phyloP scores from a whole-genome alignment of 2,329 filamentous ascomycete species.

The Arthrobotrys pseudoclavata region DNA sequence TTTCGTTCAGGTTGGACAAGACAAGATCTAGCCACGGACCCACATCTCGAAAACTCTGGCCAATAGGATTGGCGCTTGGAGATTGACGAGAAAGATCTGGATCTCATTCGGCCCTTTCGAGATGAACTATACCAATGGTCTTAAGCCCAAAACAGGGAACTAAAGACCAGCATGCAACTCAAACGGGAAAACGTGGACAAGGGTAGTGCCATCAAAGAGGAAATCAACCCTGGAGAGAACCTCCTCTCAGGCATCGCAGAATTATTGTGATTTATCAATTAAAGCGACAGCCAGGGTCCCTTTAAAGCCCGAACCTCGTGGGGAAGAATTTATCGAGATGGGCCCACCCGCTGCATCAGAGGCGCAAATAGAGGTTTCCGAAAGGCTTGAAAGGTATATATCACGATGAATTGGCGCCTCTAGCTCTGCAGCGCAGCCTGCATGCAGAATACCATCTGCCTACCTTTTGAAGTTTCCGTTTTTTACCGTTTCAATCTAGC shows the following conservation, averaged over 20 bases:
- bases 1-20: constrained; percentile 60
- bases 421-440: constrained; percentile 4
- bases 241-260: constrained; percentile 39
- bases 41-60: constrained; percentile 37
- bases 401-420: constrained; percentile 47
- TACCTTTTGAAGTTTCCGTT: constrained; percentile 12
- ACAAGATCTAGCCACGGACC: constrained; percentile 57
- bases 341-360: constrained; percentile 56
- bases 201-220: constrained; percentile 55
- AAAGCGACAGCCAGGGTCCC: constrained; percentile 38
- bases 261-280: constrained; percentile 43
- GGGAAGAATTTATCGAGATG: constrained; percentile 49
- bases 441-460: constrained; percentile 5
- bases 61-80: constrained; percentile 57
- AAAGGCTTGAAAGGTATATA: constrained; percentile 51
- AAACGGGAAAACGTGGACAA: constrained; percentile 57
- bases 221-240: constrained; percentile 38
- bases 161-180: constrained; percentile 47
- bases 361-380: constrained; percentile 40
- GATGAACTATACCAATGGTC: constrained; percentile 46
- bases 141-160: constrained; percentile 55
- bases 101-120: constrained; percentile 59
- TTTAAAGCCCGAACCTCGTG: constrained; percentile 57
- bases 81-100: constrained; percentile 61
- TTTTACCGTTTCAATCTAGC: constrained; percentile 28